A percentile compares a stretch with the other conserved stretches of the same genome.
Conservation (phyloP, 1,139 yeast species). For the Yamadazyma dushanensis region DNA sequence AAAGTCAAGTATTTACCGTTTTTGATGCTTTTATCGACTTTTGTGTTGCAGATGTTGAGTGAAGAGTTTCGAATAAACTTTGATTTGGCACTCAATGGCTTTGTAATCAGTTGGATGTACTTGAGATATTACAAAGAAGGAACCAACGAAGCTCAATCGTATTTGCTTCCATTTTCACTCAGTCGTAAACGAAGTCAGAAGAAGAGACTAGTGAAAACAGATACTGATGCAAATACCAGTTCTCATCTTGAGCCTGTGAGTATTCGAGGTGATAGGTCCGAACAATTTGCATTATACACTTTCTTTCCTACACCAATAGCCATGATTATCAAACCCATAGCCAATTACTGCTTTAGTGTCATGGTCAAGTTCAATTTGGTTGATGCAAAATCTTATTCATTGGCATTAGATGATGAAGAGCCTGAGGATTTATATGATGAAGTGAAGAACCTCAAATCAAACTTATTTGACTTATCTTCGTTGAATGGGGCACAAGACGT, state of each 20-base stretch:
- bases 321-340: conserved; percentile 21
- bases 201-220: conserved; percentile 14
- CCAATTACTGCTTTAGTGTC: conserved; percentile 19
- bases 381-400: conserved; percentile 26
- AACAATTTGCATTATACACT: conserved; percentile 41
- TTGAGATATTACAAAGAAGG: conserved; percentile 42
- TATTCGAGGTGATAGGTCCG: conserved; percentile 40
- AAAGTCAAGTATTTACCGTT: conserved; percentile 43
- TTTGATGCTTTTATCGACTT: conserved; percentile 21
- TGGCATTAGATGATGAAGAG: conserved; percentile 23
- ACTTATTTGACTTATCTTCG: conserved; percentile 42
- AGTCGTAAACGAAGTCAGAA: conserved; percentile 24
- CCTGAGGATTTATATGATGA: conserved; percentile 27
- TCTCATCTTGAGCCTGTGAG: conserved; percentile 26
- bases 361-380: conserved; percentile 25
- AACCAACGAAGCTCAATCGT: conserved; percentile 44
- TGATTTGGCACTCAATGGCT: conserved; percentile 28
- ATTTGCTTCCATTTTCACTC: conserved; percentile 36
- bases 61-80: conserved; percentile 32
- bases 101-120: conserved; percentile 41
- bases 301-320: conserved; percentile 48
- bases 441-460: conserved; percentile 31
- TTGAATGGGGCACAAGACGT: conserved; percentile 41
- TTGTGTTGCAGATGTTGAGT: conserved; percentile 23
- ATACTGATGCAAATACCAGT: conserved; percentile 9